phyloP scores from a whole-genome alignment of 805 yeast species.

The Groenewaldozyma tartarivorans region DNA sequence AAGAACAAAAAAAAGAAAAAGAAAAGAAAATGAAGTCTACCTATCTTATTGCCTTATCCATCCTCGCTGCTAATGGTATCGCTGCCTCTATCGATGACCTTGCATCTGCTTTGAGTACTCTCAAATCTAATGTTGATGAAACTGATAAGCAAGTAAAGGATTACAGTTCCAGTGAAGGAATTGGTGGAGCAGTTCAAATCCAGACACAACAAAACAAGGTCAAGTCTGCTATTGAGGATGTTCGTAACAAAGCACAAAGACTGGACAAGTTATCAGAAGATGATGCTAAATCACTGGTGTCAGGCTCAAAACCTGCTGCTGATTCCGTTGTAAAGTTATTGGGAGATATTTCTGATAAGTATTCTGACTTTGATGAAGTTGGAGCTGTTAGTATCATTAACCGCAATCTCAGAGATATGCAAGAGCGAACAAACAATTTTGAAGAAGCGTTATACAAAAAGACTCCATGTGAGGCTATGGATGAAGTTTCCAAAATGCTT shows the following conservation, averaged over 20 bases:
- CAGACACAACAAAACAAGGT: constrained; percentile 18
- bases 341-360: constrained; percentile 16
- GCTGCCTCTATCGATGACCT: too few species aligned
- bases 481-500: too few species aligned
- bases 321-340: constrained; percentile 16
- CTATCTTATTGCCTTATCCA: too few species aligned
- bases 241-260: too few species aligned
- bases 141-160: constrained; percentile 8
- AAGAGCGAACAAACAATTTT: constrained; percentile 16
- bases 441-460: constrained; percentile 12
- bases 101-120: too few species aligned
- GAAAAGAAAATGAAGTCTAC: too few species aligned
- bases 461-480: too few species aligned
- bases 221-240: constrained; percentile 8
- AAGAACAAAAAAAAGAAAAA: too few species aligned
- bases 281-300: constrained; percentile 10
- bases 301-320: constrained; percentile 7
- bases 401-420: constrained; percentile 17
- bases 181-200: constrained; percentile 23
- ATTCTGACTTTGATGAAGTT: constrained; percentile 17
- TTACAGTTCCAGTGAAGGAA: constrained; percentile 13
- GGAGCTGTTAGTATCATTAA: constrained; percentile 17
- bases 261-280: constrained; percentile 7
- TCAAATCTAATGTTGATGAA: too few species aligned
- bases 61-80: too few species aligned